Evolutionary conservation across 495 filamentous ascomycete species (phyloP).

Genomic region (Aspergillus incahuasiensis): DNA sequence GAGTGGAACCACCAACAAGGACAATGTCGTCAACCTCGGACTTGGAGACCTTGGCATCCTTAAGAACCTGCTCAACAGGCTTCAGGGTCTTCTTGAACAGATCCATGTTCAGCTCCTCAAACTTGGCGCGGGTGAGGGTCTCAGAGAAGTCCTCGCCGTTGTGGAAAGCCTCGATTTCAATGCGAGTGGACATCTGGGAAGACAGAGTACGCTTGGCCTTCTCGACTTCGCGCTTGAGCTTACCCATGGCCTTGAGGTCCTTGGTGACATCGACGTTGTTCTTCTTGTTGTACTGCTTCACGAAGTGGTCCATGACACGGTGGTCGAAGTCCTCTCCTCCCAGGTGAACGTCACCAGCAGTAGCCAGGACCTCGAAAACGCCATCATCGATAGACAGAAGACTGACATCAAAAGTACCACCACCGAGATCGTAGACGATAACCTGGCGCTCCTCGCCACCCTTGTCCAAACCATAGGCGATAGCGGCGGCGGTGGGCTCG

Average conservation of each 20-base stretch:
- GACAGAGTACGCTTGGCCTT: conserved; percentile 99
- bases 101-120: conserved; percentile 98
- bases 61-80: conserved; percentile 95
- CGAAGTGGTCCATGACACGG: conserved; percentile 93
- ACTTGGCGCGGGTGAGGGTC: conserved; percentile 97
- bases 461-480: conserved; percentile 87
- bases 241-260: conserved; percentile 98
- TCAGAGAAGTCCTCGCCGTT: conserved; percentile 97
- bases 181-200: conserved; percentile 94
- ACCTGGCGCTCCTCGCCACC: conserved; percentile 82
- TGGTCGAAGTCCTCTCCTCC: conserved; percentile 99
- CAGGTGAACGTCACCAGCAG: conserved; percentile 98
- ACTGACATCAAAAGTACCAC: conserved; percentile 99
- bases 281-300: conserved; percentile 99
- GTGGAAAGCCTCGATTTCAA: conserved; percentile 98
- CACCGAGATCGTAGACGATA: conserved; percentile 97
- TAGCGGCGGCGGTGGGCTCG: conserved; percentile 84
- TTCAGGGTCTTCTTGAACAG: conserved; percentile 99
- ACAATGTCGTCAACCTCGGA: conserved; percentile 82
- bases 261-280: conserved; percentile 86
- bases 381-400: conserved; percentile 95
- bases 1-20: conserved; percentile 86
- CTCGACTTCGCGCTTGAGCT: conserved; percentile 99
- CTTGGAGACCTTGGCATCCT: conserved; percentile 90
- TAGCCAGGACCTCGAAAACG: conserved; percentile 96